Conservation (phyloP, 139 green algal genomes). For the Marvania coccoides region DNA sequence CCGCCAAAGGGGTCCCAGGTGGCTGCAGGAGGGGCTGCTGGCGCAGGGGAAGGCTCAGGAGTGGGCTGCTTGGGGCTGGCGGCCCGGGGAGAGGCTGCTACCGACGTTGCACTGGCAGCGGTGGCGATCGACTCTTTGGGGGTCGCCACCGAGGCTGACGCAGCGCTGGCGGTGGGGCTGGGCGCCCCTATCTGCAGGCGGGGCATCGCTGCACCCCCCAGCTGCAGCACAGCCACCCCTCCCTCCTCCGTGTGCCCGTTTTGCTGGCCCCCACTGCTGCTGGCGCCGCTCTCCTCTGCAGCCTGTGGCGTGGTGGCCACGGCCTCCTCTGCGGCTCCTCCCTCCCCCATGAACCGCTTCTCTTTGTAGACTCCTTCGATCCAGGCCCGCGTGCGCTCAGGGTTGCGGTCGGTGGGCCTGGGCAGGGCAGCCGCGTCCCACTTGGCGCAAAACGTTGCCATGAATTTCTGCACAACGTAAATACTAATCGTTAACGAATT, state of each 20-base stretch:
- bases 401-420: constrained; percentile 27
- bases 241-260: neutral
- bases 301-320: neutral
- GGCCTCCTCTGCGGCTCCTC: neutral
- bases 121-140: neutral
- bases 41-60: neutral
- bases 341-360: constrained; percentile 24
- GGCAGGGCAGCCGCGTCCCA: constrained; percentile 23
- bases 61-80: neutral
- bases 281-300: neutral
- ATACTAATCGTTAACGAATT: no score
- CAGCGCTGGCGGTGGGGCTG: neutral
- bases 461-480: constrained; percentile 7
- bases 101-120: neutral
- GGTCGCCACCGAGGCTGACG: neutral
- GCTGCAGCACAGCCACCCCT: neutral
- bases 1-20: constrained; percentile 15
- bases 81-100: neutral
- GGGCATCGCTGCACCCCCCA: neutral
- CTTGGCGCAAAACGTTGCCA: constrained; percentile 16
- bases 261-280: neutral
- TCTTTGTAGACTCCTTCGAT: constrained; percentile 36
- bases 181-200: neutral
- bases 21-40: neutral
- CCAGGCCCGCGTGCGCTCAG: constrained; percentile 25